phyloP scores from a whole-genome alignment of 306 rosid genomes.

The Calophaca sinica region DNA sequence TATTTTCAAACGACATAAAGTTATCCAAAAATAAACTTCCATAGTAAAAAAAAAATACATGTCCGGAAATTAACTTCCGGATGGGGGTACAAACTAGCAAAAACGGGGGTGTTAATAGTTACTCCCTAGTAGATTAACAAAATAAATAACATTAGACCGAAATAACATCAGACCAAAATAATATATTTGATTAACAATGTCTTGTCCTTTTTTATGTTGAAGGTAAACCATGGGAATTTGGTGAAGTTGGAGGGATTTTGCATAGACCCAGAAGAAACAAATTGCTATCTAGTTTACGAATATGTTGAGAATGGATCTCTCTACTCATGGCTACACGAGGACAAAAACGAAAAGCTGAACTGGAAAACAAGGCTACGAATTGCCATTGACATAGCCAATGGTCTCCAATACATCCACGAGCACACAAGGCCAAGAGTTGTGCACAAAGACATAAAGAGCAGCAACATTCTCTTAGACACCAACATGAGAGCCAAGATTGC shows the following conservation, averaged over 20 bases:
- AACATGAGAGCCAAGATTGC: constrained; percentile 95
- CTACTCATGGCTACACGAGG: constrained; percentile 72
- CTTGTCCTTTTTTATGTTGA: constrained; percentile 35
- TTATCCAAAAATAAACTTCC: too few species aligned
- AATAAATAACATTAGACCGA: too few species aligned
- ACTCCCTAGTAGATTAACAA: too few species aligned
- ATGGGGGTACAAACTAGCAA: too few species aligned
- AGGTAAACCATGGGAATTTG: constrained; percentile 97
- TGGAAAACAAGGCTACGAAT: constrained; percentile 78
- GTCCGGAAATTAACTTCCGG: too few species aligned
- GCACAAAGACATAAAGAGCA: constrained; percentile 93
- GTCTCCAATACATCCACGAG: constrained; percentile 90
- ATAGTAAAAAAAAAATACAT: too few species aligned
- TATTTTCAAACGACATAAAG: too few species aligned
- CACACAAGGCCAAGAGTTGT: constrained; percentile 95
- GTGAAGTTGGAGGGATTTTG: constrained; percentile 96
- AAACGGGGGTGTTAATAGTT: too few species aligned
- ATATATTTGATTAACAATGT: constrained; percentile 28
- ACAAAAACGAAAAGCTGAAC: constrained; percentile 48
- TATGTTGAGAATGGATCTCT: constrained; percentile 88
- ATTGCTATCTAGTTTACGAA: constrained; percentile 84
- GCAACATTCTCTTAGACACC: constrained; percentile 85
- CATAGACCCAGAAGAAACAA: constrained; percentile 73
- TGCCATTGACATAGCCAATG: constrained; percentile 89
- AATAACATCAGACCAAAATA: too few species aligned